Evolutionary conservation across 768 basidiomycete genomes (phyloP).

Genomic region (Trametes villosa): DNA sequence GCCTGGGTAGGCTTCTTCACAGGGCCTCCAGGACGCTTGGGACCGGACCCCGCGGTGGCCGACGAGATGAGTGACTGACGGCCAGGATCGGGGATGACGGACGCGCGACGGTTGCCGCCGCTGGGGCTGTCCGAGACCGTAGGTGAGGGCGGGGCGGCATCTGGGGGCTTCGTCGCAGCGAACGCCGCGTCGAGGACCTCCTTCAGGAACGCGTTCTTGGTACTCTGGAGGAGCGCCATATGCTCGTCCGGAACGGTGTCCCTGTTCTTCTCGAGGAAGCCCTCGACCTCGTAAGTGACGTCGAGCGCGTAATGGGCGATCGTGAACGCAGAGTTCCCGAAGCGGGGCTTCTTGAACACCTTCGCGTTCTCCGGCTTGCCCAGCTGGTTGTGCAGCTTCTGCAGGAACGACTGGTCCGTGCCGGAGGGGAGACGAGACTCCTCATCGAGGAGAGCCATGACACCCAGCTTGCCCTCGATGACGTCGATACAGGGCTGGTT

Average conservation of each 20-base stretch:
- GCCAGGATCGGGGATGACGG: constrained; percentile 87
- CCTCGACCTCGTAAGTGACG: constrained; percentile 97
- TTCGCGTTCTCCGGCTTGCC: constrained; percentile 82
- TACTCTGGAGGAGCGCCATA: constrained; percentile 81
- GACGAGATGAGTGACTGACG: constrained; percentile 71
- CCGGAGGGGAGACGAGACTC: constrained; percentile 96
- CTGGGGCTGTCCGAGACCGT: constrained; percentile 79
- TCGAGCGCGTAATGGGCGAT: constrained; percentile 98
- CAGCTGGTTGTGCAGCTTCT: constrained; percentile 88
- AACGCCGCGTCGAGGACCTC: constrained; percentile 94
- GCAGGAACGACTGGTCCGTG: constrained; percentile 89
- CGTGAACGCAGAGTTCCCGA: constrained; percentile 96
- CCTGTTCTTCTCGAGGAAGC: constrained; percentile 98
- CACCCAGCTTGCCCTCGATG: constrained; percentile 96
- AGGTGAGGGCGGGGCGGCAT: constrained; percentile 77
- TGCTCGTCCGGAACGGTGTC: constrained; percentile 99
- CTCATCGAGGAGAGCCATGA: constrained; percentile 93
- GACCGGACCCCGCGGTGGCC: constrained; percentile 41
- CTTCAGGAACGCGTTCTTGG: constrained; percentile 91
- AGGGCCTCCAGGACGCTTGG: constrained; percentile 68
- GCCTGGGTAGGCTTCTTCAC: constrained; percentile 96
- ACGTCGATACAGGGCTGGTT: constrained; percentile 99
- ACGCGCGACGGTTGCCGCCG: constrained; percentile 77
- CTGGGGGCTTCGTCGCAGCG: constrained; percentile 66
- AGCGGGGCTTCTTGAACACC: constrained; percentile 98